Evolutionary conservation across 305 asterid species (phyloP), one percentile per base, ranked within the genome.

Genomic region (Fraxinus velutina): DNA sequence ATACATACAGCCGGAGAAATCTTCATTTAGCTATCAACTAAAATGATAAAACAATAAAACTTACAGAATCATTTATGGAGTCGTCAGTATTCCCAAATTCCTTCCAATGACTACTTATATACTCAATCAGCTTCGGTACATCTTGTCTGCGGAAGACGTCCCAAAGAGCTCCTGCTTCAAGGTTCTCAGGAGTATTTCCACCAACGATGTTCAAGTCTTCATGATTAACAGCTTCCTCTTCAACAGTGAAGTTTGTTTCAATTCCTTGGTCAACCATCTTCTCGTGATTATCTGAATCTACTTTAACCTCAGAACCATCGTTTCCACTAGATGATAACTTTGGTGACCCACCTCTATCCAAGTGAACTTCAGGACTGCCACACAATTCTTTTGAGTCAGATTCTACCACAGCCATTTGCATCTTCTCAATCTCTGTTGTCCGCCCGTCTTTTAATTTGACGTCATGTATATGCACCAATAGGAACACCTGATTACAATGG

Each of bases 131-230:
- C 89, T 88, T 91, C 17, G 97, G 95, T 75, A 91, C 89, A 88
- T 96, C 99, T 86, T 89, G 90, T 68, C 95, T 92, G 81, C 93
- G 92, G 77, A 93, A 96, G 88, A 94, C 89, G 82, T 96, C 97
- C 97, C 98, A 96, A 78, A 84, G 84, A 72, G 97, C 98, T 88
- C 98, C 99, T 12, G 94, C 90, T 83, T 75, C 84, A 81, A 86
- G 79, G 79, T 78, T 83, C 76, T 82, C 90, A 19, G 73, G 73
- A 70, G 34, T 55, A 30, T 81, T 79, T 71, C 76, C 90, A 82
- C 81, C 80, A 80, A 79, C 78, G 77, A 47, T 78, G 64, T 80
- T 88, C 84, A 72, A 29, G 72, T 87, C 90, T 33, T 86, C 84
- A 84, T 79, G 76, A 74, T 73, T 76, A 27, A 64, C 77, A 77